Base-by-base conservation (phyloP, 768 basidiomycete species). In the Tremella fuciformis region DNA sequence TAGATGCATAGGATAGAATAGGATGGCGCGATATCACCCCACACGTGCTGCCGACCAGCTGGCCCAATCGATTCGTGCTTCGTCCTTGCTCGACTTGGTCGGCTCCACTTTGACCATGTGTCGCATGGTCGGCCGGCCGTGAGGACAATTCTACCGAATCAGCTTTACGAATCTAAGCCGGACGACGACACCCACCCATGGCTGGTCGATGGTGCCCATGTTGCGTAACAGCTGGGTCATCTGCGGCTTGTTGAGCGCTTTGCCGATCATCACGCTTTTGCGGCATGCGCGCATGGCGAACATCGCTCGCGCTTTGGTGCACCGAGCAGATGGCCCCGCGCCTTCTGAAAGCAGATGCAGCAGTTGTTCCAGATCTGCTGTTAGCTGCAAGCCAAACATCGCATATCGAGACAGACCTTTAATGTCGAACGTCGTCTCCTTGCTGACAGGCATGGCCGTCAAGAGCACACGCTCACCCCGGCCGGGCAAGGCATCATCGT, bases 261-360 rank as follows among this genome's bases (percentile, higher is more conserved):
- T 89, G 2, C 96, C 93, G 44, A 97, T 82, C 96, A 98, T 99
- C 41, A 96, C 86, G 76, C 92, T 97, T 79, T 89, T 92, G 63
- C 94, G 77, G 77, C 96, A 99, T 0, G 96, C 96, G 37, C 93
- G 84, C 83, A 86, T 89, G 0, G 96, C 96, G 71, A 99, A 97
- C 93, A 99, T 97, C 3, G 86, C 82, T 15, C 92, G 83, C 15
- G 89, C 91, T 76, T 98, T 98, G 15, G 88, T 87, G 71, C 91
- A 96, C 19, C 96, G 82, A 0, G 96, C 89, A 0, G 81, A 76
- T 0, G 91, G 86, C 8, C 82, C 81, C 7, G 67, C 40, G 1
- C 63, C 60, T 68, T 93, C 88, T 38, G 84, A 84, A 78, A 99
- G 81, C 13, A 94, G 79, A 65, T 93, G 85, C 21, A 99, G 82